Evolutionary conservation across 257 asterid species (phyloP), one percentile per base, ranked within the genome.

Genomic region (Solanum sitiens): DNA sequence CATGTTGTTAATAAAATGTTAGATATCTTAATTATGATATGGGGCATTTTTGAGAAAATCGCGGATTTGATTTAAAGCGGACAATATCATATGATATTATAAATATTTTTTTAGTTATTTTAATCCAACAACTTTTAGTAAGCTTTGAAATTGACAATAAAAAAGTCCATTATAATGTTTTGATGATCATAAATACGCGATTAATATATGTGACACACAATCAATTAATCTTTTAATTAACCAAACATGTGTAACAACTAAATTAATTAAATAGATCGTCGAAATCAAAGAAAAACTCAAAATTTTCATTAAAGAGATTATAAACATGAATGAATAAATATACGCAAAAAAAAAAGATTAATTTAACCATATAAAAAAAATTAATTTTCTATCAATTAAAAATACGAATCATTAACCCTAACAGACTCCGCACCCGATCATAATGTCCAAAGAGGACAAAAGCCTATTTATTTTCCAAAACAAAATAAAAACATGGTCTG

Each of bases 381-480:
- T 61, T 18, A 53, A 53, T 53, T 18, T 65, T 65, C 4, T n/a
- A n/a, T 61, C 3, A 9, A 61, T n/a, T n/a, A 0, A 11, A 5
- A 1, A 1, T 25, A 25, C 2, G 2, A 68, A 27, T 68, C 1
- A 1, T 27, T 68, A 9, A 1, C 1, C 0, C 9, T 0, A 6
- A 2, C 74, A 2, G 4, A 1, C 12, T 59, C 11, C 65, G 65
- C n/a, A n/a, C 4, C n/a, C 23, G 23, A 8, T 71, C 18, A 4
- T 33, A 71, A 74, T 5, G 25, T 79, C 40, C 84, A n/a, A 77
- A 40, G 8, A 77, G 8, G 61, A 76, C 83, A 42, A 76, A 76
- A 6, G n/a, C 40, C 35, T 77, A 42, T 77, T 44, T 72, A 72
- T 42, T 77, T 42, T 7, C 56, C 33, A 20, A 74, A 10, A 9